Conservation (phyloP, 2,329 filamentous ascomycete species). For the Ascocoryne sarcoides region DNA sequence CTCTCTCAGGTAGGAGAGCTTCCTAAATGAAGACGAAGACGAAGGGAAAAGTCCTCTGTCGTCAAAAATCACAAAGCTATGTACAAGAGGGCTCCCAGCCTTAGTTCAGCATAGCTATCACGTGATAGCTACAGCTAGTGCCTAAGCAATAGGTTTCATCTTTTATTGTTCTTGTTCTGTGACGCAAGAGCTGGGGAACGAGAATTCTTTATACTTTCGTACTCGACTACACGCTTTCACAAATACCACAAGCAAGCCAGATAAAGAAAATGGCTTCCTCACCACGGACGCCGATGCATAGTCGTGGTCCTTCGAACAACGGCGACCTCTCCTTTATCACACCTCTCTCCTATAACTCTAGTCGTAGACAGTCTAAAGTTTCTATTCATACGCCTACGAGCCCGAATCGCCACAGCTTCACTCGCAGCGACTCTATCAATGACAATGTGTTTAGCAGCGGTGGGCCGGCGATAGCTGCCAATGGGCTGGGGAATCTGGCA, state of each 20-base stretch:
- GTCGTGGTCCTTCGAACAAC: conserved; percentile 45
- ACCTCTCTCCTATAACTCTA: conserved; percentile 19
- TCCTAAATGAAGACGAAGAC: no score
- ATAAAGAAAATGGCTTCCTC: conserved; percentile 40
- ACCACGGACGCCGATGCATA: conserved; percentile 50
- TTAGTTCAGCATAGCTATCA: no score
- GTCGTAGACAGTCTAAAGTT: conserved; percentile 23
- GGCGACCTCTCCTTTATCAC: conserved; percentile 36
- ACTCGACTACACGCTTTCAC: no score
- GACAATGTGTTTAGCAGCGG: conserved; percentile 29
- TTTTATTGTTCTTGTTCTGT: no score
- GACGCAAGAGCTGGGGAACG: no score
- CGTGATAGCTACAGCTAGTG: no score
- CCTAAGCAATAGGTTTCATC: no score
- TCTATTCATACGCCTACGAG: conserved; percentile 25
- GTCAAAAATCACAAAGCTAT: no score
- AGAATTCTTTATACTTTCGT: no score
- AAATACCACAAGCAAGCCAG: no score
- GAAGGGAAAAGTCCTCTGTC: no score
- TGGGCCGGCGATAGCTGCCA: conserved; percentile 33
- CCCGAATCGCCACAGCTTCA: conserved; percentile 17
- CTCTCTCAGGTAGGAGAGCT: conserved; percentile 11
- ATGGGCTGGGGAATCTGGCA: conserved; percentile 67
- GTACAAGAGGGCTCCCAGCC: no score
- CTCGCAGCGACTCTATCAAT: conserved; percentile 21